Base-by-base conservation (phyloP, 2,329 filamentous ascomycete genomes). In the Pseudogymnoascus sp. region DNA sequence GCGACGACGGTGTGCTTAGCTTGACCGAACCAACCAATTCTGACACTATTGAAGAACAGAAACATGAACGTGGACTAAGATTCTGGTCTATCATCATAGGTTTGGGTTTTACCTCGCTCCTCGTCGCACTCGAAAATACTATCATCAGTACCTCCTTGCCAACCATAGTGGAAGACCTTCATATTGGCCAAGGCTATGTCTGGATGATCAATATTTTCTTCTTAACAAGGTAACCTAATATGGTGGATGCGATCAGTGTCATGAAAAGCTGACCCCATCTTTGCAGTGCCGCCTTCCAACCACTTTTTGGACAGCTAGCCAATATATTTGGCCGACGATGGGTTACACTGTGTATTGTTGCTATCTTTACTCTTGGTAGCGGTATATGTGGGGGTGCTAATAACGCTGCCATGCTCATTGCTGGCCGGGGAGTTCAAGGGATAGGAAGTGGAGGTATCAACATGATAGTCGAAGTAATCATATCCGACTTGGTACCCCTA, bases 351-450 rank as follows among this genome's bases (percentile, higher is more conserved):
- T 59, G 69, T 6, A 71, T 78, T 2, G 75, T 83, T 1, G 73
- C 71, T 10, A 65, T 82, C 1, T 85, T 85, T 64, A 75, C 74
- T 0, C 67, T 85, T 0, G 83, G 83, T 0, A 83, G 81, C 63
- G 80, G 77, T 0, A 74, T 87, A 2, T 77, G 74, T 44, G 83
- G 81, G 0, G 77, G 76, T 0, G 79, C 83, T 0, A 74, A 68
- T 0, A 77, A 67, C 6, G 74, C 73, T 0, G 68, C 66, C 0
- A 78, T 79, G 69, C 73, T 88, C 1, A 82, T 88, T 13, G 77
- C 75, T 3, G 82, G 81, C n/a, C 76, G 83, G 0, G 76, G 77
- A 0, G 70, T 87, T 1, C 82, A 86, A 63, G 84, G 85, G 0
- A 68, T 81, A 1, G 81, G 80, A 0, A 76, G 72, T 1, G 79